These are phyloP conservation scores for Solanum pimpinellifolium DNA, from an alignment of 257 asterid genomes.

Conservation along the genomic window DNA sequence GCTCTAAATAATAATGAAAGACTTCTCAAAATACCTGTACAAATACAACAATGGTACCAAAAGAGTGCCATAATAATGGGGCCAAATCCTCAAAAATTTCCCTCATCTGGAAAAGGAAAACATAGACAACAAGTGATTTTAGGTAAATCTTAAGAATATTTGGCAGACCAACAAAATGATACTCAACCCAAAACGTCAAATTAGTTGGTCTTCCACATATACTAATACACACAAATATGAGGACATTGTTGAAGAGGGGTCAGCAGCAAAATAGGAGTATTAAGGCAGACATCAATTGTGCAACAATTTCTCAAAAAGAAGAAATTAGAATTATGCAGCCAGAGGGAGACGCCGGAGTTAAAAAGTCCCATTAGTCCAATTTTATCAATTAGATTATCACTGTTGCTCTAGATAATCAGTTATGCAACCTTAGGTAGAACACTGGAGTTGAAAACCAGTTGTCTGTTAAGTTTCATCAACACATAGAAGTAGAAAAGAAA, in stretches of 20 bases:
- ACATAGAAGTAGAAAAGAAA: not conserved
- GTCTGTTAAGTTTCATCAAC: not conserved
- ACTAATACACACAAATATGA: not conserved
- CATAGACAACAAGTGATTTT: not conserved
- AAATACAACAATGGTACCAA: constrained; percentile 24
- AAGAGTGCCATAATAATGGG: constrained; percentile 22
- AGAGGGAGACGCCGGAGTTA: not conserved
- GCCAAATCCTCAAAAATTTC: constrained; percentile 9
- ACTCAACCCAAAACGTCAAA: not conserved
- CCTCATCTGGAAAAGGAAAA: constrained; percentile 3
- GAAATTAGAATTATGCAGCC: not conserved
- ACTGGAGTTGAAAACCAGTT: not conserved
- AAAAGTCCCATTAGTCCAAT: not conserved
- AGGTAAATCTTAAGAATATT: not conserved
- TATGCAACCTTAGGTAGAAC: not conserved
- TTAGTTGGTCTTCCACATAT: not conserved
- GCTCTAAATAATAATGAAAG: not conserved
- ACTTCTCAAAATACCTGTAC: constrained; percentile 18
- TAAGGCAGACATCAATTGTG: not conserved
- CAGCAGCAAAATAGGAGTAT: not conserved
- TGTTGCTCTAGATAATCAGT: not conserved
- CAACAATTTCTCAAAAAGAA: not conserved
- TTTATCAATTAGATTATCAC: not conserved
- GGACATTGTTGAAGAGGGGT: not conserved
- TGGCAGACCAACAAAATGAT: not conserved